These are phyloP conservation scores for Umbelopsis ramanniana DNA, from an alignment of 192 early-diverging fungal species.

Conservation along the genomic window DNA sequence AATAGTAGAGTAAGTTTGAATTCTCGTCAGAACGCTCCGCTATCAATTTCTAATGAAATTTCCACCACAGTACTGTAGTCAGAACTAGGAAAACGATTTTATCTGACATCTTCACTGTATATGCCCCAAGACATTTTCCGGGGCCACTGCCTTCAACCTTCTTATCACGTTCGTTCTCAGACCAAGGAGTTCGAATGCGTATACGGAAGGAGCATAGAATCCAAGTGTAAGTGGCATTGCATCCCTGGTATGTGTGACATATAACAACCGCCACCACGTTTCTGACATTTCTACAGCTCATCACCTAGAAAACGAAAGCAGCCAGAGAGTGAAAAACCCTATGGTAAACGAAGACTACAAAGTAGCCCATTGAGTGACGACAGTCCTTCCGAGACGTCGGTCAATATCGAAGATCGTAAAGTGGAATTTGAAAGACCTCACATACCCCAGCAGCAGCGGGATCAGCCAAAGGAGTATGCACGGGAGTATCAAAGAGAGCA, in stretches of 20 bases:
- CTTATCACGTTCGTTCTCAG: conserved; percentile 87
- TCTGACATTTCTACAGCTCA: not conserved
- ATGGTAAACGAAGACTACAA: not conserved
- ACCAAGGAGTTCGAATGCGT: conserved; percentile 92
- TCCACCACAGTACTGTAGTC: conserved; percentile 35
- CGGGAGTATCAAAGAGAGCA: not conserved
- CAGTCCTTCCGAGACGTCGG: conserved; percentile 1
- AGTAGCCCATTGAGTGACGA: conserved; percentile 3
- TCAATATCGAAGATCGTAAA: not conserved
- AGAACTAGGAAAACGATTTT: conserved; percentile 68
- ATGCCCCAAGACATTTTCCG: conserved; percentile 88
- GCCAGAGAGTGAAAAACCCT: not conserved
- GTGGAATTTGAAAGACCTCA: too few relatives aligned
- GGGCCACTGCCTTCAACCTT: conserved; percentile 90
- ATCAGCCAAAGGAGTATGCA: too few relatives aligned
- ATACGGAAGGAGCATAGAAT: conserved; percentile 81
- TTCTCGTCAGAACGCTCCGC: too few relatives aligned
- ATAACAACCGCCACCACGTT: not conserved
- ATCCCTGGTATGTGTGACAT: not conserved
- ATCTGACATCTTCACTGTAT: conserved; percentile 78
- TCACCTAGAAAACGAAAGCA: conserved; percentile 16
- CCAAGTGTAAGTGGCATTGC: conserved; percentile 38
- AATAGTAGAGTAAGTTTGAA: conserved; percentile 56
- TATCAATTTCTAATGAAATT: too few relatives aligned
- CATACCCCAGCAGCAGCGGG: too few relatives aligned